Conservation (phyloP, 2,329 filamentous ascomycete genomes). For the Pseudopyricularia cyperi region DNA sequence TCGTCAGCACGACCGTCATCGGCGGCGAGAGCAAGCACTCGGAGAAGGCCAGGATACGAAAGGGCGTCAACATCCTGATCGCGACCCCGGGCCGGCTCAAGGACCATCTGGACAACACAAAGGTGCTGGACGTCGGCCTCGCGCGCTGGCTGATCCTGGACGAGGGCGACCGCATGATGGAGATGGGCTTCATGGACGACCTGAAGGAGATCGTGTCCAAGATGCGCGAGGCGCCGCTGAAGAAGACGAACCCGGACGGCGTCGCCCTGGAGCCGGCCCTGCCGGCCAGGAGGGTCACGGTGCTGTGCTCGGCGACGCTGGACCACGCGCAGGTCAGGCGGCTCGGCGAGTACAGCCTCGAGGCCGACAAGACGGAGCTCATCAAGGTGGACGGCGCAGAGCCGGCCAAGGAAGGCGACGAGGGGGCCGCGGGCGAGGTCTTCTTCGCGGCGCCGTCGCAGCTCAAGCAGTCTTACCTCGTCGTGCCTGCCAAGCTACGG, state of each 20-base stretch:
- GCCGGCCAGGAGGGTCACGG: slow-evolving; percentile 65
- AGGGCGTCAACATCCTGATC: slow-evolving; percentile 90
- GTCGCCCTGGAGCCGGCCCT: slow-evolving; percentile 43
- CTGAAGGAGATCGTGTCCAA: slow-evolving; percentile 75
- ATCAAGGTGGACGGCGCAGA: slow-evolving; percentile 35
- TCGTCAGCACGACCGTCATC: slow-evolving; percentile 76
- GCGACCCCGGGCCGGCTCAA: slow-evolving; percentile 84
- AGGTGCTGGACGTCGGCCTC: slow-evolving; percentile 74
- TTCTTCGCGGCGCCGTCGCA: slow-evolving; percentile 78
- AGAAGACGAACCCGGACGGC: slow-evolving; percentile 45
- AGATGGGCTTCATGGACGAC: slow-evolving; percentile 92
- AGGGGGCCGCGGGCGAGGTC: slow-evolving; percentile 26
- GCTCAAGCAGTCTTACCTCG: slow-evolving; percentile 79
- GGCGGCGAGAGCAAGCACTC: slow-evolving; percentile 59
- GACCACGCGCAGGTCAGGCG: slow-evolving; percentile 86
- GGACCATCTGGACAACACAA: slow-evolving; percentile 87
- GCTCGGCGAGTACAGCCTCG: slow-evolving; percentile 86
- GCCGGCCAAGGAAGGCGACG: background rate
- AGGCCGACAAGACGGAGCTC: slow-evolving; percentile 19
- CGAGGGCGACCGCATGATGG: slow-evolving; percentile 96
- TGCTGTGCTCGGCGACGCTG: slow-evolving; percentile 93
- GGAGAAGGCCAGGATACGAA: slow-evolving; percentile 86
- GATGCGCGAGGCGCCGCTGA: slow-evolving; percentile 52
- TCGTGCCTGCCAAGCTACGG: slow-evolving; percentile 80
- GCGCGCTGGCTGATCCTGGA: slow-evolving; percentile 92